Conservation (phyloP, 345 rosid genomes). For the Angophora floribunda region DNA sequence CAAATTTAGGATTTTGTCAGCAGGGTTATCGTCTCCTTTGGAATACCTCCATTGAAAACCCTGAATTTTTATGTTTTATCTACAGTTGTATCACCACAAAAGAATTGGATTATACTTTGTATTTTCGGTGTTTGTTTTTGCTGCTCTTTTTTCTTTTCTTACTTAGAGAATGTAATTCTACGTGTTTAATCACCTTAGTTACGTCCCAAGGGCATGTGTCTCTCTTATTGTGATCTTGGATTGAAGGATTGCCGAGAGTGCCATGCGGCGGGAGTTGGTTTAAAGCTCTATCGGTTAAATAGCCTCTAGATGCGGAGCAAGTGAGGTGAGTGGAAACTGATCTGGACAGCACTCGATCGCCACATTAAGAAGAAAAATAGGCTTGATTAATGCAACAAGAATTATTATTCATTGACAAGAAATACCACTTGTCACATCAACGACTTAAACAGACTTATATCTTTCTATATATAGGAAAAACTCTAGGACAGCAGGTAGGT, state of each 20-base stretch:
- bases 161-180: not conserved
- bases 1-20: not conserved
- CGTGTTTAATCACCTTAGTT: not conserved
- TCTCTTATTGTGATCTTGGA: not conserved
- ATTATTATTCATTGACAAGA: not conserved
- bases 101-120: not conserved
- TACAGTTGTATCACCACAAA: not conserved
- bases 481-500: not conserved
- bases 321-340: not conserved
- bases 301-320: not conserved
- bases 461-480: not conserved
- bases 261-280: not conserved
- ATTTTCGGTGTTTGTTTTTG: not conserved
- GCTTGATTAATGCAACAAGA: not conserved
- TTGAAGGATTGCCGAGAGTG: not conserved
- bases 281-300: not conserved
- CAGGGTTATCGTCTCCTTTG: not conserved
- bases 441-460: not conserved
- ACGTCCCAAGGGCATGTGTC: not conserved
- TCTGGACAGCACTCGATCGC: not conserved
- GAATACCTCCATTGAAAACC: not conserved
- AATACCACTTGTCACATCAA: not conserved
- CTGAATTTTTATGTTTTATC: not conserved
- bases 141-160: not conserved
- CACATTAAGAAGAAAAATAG: not conserved